Conservation (phyloP, 352 stramenopile species). For the Globisporangium ultimum region DNA sequence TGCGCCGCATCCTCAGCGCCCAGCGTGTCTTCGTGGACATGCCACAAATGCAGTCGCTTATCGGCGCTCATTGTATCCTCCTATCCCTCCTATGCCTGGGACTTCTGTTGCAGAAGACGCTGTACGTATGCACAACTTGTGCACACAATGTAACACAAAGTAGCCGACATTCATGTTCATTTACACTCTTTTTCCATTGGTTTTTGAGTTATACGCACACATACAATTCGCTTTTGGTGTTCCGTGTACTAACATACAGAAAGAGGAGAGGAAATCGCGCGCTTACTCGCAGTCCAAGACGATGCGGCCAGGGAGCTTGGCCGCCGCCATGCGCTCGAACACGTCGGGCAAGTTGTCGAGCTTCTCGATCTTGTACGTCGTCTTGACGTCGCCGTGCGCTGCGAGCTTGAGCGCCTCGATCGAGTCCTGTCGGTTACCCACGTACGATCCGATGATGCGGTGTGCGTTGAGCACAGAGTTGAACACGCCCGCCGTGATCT, state of each 20-base stretch:
- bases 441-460: constrained; percentile 51
- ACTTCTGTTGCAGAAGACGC: too few species aligned
- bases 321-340: constrained; percentile 38
- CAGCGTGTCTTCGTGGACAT: too few species aligned
- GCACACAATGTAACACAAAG: too few species aligned
- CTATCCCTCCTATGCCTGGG: too few species aligned
- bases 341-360: constrained; percentile 37
- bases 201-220: background rate
- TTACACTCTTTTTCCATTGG: too few species aligned
- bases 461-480: constrained; percentile 33
- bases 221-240: background rate
- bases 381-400: constrained; percentile 38
- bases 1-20: too few species aligned
- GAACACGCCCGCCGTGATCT: constrained; percentile 31
- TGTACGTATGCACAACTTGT: too few species aligned
- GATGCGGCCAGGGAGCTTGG: constrained; percentile 32
- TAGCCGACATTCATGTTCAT: too few species aligned
- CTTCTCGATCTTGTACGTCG: constrained; percentile 32
- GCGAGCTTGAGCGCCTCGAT: constrained; percentile 54
- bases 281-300: constrained; percentile 41
- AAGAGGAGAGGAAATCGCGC: background rate
- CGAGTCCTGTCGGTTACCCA: constrained; percentile 51
- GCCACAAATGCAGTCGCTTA: too few species aligned
- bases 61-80: too few species aligned
- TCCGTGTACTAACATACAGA: background rate